Percentiles rank a stretch among this genome's conserved stretches.
These are phyloP conservation scores for Lobulomyces angularis DNA, from an alignment of 192 early-diverging fungal species.

Conservation along the genomic window DNA sequence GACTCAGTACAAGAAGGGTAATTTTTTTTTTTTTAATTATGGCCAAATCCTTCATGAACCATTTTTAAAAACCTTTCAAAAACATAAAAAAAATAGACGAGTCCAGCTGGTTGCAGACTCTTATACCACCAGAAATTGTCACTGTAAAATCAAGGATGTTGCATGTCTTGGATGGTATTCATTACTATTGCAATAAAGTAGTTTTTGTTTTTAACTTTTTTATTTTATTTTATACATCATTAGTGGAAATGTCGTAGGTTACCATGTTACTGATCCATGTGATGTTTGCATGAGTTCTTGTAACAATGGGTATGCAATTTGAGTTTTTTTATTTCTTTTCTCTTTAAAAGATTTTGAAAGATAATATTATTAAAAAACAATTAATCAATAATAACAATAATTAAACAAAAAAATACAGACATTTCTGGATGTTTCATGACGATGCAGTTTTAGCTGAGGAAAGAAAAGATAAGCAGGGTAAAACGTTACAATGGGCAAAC, in stretches of 20 bases:
- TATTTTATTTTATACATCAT: background rate
- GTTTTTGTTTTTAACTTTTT: background rate
- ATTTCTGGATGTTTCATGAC: conserved; percentile 93
- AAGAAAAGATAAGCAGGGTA: conserved; percentile 32
- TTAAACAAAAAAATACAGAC: conserved; percentile 87
- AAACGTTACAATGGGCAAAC: too few species aligned
- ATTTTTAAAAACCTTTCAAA: too few species aligned
- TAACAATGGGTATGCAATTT: conserved; percentile 52
- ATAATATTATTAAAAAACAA: too few species aligned
- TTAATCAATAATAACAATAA: too few species aligned
- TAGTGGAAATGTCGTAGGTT: conserved; percentile 57
- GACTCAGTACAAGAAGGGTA: conserved; percentile 53
- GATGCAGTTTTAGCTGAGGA: conserved; percentile 56
- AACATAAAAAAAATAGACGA: conserved; percentile 13
- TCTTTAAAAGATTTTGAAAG: too few species aligned
- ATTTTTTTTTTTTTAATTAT: conserved; percentile 4
- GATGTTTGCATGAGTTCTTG: conserved; percentile 34
- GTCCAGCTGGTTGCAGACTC: conserved; percentile 69
- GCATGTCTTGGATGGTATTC: conserved; percentile 67
- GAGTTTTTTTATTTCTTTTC: too few species aligned
- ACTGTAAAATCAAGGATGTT: conserved; percentile 64
- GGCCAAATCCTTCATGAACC: background rate
- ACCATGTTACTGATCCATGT: conserved; percentile 61
- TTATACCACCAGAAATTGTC: conserved; percentile 64
- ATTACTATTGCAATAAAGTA: conserved; percentile 10